Evolutionary conservation across 352 stramenopile species (phyloP), one percentile per base, ranked within the genome.

Genomic region (Phytophthora chlamydospora): DNA sequence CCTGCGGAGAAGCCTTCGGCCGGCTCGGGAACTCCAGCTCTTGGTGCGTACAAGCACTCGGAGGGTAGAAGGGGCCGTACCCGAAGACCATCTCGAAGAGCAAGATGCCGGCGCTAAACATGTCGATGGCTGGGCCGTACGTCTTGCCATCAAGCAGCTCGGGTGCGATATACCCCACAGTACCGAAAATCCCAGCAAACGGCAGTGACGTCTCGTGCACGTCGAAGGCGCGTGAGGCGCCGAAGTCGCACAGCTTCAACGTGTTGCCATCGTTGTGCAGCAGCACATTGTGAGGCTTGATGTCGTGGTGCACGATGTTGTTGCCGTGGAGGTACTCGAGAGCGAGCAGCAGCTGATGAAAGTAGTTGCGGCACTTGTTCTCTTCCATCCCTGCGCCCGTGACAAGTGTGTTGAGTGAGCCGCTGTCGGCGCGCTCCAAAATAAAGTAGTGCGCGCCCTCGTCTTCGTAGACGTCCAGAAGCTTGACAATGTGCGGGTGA

Each of bases 281-380:
- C 34, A 95, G 52, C 12, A 95, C 65, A 56, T 95, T 95, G 54
- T 88, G 71, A 4, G 90, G 89, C 62, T 98, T 97, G 50, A 98
- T 89, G 64, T 98, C 91, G 45, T 93, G 87, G 65, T 98, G 91
- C 12, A 97, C 75, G 48, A 98, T 93, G 67, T 89, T 75, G 64
- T 88, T 76, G 19, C 38, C 32, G 56, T 91, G 83, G 33, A 91
- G 61, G 34, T 91, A 91, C 40, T 85, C 76, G 10, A 91, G 74
- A 2, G 83, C 83, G 2, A 74, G 70, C 34, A 91, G 58, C 27
- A 91, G 40, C 54, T 91, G 79, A 9, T 43, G 61, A n/a, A 89
- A 89, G 19, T 89, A 57, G 2, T 79, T 57, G 39, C 80, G 80
- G 34, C 76, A 83, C 21, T 73, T 73, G 24, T 50, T 54, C 44